These are phyloP conservation scores for Ophiostoma piceae DNA, from an alignment of 2,329 filamentous ascomycete genomes.

Conservation along the genomic window DNA sequence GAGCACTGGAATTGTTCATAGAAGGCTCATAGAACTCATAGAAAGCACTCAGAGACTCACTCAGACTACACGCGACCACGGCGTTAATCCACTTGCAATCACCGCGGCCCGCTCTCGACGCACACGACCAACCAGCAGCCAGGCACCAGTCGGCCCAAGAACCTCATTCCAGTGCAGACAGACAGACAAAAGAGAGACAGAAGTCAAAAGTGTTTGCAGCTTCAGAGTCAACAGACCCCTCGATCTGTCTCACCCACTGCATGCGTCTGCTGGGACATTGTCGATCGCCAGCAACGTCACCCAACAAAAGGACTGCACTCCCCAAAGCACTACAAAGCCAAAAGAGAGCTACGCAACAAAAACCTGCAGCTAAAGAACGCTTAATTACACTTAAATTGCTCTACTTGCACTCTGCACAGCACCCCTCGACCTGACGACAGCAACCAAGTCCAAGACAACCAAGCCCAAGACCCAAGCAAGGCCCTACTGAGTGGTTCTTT, in stretches of 20 bases:
- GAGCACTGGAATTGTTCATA: too few relatives aligned
- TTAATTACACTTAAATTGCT: slow-evolving; percentile 4
- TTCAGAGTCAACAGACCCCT: neutral
- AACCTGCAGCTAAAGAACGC: neutral
- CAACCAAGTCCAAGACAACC: too few relatives aligned
- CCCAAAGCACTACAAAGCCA: too few relatives aligned
- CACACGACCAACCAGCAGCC: neutral
- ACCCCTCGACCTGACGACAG: neutral
- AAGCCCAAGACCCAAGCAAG: neutral
- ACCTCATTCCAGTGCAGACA: neutral
- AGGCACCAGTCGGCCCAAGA: neutral
- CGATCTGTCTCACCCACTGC: neutral
- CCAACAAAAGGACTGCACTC: neutral
- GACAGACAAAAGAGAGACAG: neutral
- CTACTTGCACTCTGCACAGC: neutral
- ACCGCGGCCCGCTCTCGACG: neutral
- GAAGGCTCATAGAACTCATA: too few relatives aligned
- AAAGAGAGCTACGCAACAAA: neutral
- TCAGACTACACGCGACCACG: neutral
- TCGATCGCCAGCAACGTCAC: neutral
- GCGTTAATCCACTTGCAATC: neutral
- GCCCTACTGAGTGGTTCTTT: neutral
- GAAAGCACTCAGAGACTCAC: too few relatives aligned
- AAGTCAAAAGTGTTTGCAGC: neutral
- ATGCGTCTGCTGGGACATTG: neutral